phyloP scores from a whole-genome alignment of 2,329 filamentous ascomycete genomes.

The Bisporella sp. region DNA sequence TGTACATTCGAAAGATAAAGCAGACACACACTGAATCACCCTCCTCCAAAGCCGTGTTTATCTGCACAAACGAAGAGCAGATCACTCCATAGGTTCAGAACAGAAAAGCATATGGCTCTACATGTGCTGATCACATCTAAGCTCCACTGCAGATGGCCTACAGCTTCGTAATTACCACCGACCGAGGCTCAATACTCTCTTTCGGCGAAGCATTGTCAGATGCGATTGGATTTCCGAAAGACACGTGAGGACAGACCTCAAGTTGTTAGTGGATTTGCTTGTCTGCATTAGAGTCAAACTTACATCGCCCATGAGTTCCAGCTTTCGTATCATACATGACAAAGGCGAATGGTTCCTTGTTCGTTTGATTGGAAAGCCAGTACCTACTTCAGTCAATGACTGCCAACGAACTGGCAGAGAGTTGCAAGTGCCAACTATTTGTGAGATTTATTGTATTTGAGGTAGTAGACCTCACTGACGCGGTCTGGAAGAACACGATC shows the following conservation, averaged over 20 bases:
- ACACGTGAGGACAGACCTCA: conserved; percentile 16
- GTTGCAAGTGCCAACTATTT: conserved; percentile 12
- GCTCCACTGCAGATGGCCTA: no score
- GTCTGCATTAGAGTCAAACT: neutral
- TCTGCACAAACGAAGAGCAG: no score
- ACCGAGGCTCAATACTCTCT: conserved; percentile 12
- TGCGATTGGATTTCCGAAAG: conserved; percentile 11
- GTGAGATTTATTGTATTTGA: conserved; percentile 17
- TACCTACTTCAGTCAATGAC: no score
- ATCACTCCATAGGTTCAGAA: no score
- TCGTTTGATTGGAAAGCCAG: conserved; percentile 19
- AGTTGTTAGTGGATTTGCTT: neutral
- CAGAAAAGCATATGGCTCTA: no score
- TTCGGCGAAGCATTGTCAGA: conserved; percentile 6
- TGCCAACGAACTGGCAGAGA: no score
- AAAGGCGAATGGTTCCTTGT: conserved; percentile 17
- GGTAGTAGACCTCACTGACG: conserved; percentile 21
- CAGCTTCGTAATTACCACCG: conserved; percentile 9
- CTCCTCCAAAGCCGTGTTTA: no score
- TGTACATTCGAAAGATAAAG: no score
- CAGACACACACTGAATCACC: no score
- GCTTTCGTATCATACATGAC: conserved; percentile 19
- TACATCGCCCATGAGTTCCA: conserved; percentile 14
- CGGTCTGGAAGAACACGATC: conserved; percentile 18
- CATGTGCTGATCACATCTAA: no score